Base-by-base conservation (phyloP, 495 filamentous ascomycete genomes). In the Cladorrhinum samala region DNA sequence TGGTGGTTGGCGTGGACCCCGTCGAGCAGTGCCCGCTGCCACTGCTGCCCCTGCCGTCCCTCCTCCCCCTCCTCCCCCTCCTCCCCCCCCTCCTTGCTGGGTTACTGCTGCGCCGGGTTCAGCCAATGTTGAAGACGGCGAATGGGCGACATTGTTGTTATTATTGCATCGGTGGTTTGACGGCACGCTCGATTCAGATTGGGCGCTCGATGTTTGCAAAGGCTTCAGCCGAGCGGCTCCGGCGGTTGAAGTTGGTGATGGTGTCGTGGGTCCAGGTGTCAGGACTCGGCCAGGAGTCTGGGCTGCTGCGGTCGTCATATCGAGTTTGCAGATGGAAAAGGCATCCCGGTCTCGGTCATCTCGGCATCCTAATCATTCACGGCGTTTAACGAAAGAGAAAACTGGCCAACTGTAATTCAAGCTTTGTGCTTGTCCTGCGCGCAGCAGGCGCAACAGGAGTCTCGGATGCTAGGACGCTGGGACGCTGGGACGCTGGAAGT, bases 241-340 rank as follows among this genome's bases (percentile, higher is more conserved):
- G 6, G 30, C 14, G 6, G 39, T 17, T 14, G 17, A 5, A 44
- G 46, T n/a, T 43, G 37, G 36, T 14, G 37, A 20, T 45, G 30
- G 27, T 14, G 49, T 27, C 3, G 52, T 36, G 2, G 40, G 58
- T 25, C 46, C 56, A 33, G 59, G 60, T 37, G 66, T 68, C 25
- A 65, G 56, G 42, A 49, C 47, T 50, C 62, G 68, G 43, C 54
- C 56, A 23, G 54, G 52, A 43, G 43, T 51, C 53, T 60, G 55
- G 37, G 60, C 41, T 46, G 52, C 55, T n/a, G 59, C 56, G 21
- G 62, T 61, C 48, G 57, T 61, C 64, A 60, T 66, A 52, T 47
- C 45, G 45, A 45, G 20, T 24, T 20, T 19, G 9, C 6, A 21
- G 14, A 21, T 16, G 9, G 20, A 21, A 24, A 17, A 45, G 18